These are phyloP conservation scores for Suillus hirtellus DNA, from an alignment of 768 basidiomycete species.

Conservation along the genomic window DNA sequence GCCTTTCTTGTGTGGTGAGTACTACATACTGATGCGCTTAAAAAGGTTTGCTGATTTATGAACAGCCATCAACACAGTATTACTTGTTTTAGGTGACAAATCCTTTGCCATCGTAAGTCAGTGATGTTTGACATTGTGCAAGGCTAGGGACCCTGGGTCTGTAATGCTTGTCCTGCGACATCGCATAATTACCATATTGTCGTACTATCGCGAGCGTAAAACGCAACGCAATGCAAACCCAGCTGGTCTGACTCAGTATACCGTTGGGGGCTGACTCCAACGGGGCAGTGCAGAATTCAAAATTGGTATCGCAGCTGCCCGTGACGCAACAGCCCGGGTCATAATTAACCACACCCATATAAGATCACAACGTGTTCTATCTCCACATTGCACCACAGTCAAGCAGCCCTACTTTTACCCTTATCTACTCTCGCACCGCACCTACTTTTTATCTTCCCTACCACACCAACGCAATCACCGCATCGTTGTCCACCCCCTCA, in stretches of 20 bases:
- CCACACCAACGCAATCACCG: neutral
- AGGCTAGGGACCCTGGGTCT: neutral
- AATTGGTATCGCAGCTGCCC: neutral
- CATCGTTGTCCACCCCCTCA: neutral
- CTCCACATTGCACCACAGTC: neutral
- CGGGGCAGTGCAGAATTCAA: neutral
- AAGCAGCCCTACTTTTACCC: neutral
- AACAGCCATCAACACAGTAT: neutral
- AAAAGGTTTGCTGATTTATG: neutral
- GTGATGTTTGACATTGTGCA: neutral
- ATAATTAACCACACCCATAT: neutral
- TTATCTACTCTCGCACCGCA: neutral
- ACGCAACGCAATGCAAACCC: neutral
- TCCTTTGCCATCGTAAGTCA: too few relatives aligned
- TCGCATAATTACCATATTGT: too few relatives aligned
- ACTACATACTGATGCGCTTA: neutral
- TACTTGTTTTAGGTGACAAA: neutral
- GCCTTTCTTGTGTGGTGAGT: neutral
- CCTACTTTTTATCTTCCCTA: neutral
- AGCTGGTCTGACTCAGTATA: neutral
- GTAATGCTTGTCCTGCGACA: neutral
- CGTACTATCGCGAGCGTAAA: neutral
- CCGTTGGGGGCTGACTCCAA: neutral
- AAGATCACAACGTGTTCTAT: constrained; percentile 3
- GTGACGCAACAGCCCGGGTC: neutral